Evolutionary conservation across 306 rosid species (phyloP), one percentile per base, ranked within the genome.

Genomic region (Vigna radiata): DNA sequence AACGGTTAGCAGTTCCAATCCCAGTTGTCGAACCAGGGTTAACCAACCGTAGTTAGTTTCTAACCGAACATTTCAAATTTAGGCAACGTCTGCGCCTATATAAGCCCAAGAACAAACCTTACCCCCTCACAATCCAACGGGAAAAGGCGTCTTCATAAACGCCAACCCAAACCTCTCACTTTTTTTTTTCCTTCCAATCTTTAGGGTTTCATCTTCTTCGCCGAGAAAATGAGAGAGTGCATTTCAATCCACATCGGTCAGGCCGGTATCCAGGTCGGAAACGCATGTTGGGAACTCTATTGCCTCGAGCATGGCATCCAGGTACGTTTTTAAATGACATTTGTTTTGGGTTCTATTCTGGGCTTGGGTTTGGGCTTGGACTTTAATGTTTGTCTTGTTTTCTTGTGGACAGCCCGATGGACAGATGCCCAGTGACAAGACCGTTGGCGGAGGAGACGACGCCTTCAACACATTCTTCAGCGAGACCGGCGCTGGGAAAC

Each of bases 401-500:
- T 6, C 7, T 37, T 18, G 14, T 36, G 6, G 5, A 36, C 76
- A 90, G 92, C 96, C 96, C 3, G 93, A 92, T 81, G 97, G 96
- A 37, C 97, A 92, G 77, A 90, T 90, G 97, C 96, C 96, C 0
- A 17, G 89, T 41, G 98, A 93, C 83, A 89, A 89, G 68, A 88
- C 98, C n/a, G 83, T 88, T 0, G 98, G 96, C 8, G 91, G 91
- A 47, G 98, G 94, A 12, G 94, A 90, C 61, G 98, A 93, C 11
- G 96, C 98, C 73, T 93, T 93, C 87, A 93, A 93, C 88, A 93
- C 94, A 5, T 93, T 93, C 52, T 93, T 93, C 86, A 88, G 91
- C 47, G 94, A 90, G 83, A 93, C 98, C 18, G 94, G 98, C 13
- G 92, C 98, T 13, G 98, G 98, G 5, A 93, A 93, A 59, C 98